phyloP scores from a whole-genome alignment of 2,329 filamentous ascomycete genomes.

The Tetracladium maxilliforme region DNA sequence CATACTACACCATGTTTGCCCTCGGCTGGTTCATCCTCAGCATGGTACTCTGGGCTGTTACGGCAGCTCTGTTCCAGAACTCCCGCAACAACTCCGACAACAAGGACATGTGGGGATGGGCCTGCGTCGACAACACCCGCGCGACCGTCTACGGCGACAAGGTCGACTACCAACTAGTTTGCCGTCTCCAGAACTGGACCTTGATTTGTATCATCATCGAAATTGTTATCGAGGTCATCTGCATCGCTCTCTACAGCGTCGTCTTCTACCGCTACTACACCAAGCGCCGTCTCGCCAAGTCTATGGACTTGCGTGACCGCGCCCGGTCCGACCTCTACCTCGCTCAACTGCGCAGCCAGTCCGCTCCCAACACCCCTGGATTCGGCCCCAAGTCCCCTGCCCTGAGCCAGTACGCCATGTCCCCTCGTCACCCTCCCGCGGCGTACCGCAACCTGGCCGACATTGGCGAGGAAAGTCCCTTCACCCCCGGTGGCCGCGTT shows the following conservation, averaged over 20 bases:
- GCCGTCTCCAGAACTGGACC: slow-evolving; percentile 87
- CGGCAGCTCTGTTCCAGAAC: slow-evolving; percentile 71
- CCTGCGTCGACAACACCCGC: slow-evolving; percentile 82
- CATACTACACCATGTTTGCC: slow-evolving; percentile 92
- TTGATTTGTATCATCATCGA: slow-evolving; percentile 97
- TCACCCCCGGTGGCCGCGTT: slow-evolving; percentile 32
- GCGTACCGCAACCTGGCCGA: slow-evolving; percentile 35
- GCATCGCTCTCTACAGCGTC: slow-evolving; percentile 82
- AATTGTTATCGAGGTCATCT: slow-evolving; percentile 80
- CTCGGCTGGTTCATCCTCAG: slow-evolving; percentile 89
- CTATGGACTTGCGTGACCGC: slow-evolving; percentile 89
- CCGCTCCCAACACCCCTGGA: slow-evolving; percentile 86
- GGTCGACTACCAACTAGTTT: slow-evolving; percentile 80
- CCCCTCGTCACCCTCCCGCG: slow-evolving; percentile 44
- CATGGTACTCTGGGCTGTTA: slow-evolving; percentile 82
- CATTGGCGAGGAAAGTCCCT: slow-evolving; percentile 35
- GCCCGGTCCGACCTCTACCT: slow-evolving; percentile 93
- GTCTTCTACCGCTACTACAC: slow-evolving; percentile 97
- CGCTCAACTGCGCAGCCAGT: slow-evolving; percentile 69
- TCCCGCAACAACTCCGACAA: slow-evolving; percentile 57
- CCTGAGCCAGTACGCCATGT: slow-evolving; percentile 19
- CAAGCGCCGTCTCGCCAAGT: slow-evolving; percentile 88
- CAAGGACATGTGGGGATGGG: slow-evolving; percentile 96
- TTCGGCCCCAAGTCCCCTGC: slow-evolving; percentile 57
- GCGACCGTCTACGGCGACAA: slow-evolving; percentile 63